A percentile compares a stretch with the other conserved stretches of the same genome.
Evolutionary conservation across 2,329 filamentous ascomycete species (phyloP).

Genomic region (Xylariaceae sp.): DNA sequence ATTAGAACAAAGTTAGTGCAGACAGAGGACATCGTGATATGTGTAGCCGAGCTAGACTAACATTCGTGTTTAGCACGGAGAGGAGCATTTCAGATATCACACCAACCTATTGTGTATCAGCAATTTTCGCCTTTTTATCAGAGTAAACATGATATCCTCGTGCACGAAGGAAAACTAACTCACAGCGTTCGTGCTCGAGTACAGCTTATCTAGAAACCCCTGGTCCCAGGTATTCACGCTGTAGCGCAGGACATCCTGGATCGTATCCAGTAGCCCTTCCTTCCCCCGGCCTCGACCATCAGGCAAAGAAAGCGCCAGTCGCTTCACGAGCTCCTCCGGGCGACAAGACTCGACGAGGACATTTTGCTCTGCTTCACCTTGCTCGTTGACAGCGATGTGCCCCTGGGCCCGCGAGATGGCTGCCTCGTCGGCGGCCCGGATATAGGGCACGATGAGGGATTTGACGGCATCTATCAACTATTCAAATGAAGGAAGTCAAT

Average conservation of each 20-base stretch:
- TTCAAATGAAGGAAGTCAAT: neutral
- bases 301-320: conserved; percentile 65
- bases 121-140: neutral
- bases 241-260: conserved; percentile 76
- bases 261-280: conserved; percentile 73
- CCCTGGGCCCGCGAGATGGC: conserved; percentile 59
- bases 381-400: conserved; percentile 48
- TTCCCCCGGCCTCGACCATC: conserved; percentile 63
- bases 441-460: conserved; percentile 71
- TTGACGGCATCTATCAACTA: conserved; percentile 73
- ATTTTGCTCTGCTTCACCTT: conserved; percentile 52
- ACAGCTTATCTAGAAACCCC: conserved; percentile 94
- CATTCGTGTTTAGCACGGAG: conserved; percentile 88
- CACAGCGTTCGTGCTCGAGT: conserved; percentile 85
- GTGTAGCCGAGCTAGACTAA: conserved; percentile 44
- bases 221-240: conserved; percentile 99
- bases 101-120: conserved; percentile 63
- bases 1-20: conserved; percentile 34
- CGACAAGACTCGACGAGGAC: conserved; percentile 68
- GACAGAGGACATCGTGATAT: neutral
- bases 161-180: conserved; percentile 34
- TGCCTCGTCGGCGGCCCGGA: conserved; percentile 71
- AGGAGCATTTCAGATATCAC: conserved; percentile 85
- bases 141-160: neutral
- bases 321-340: conserved; percentile 61